A percentile compares a stretch with the other conserved stretches of the same genome.
Evolutionary conservation across 495 filamentous ascomycete species (phyloP).

Genomic region (Aspergillus affinis): DNA sequence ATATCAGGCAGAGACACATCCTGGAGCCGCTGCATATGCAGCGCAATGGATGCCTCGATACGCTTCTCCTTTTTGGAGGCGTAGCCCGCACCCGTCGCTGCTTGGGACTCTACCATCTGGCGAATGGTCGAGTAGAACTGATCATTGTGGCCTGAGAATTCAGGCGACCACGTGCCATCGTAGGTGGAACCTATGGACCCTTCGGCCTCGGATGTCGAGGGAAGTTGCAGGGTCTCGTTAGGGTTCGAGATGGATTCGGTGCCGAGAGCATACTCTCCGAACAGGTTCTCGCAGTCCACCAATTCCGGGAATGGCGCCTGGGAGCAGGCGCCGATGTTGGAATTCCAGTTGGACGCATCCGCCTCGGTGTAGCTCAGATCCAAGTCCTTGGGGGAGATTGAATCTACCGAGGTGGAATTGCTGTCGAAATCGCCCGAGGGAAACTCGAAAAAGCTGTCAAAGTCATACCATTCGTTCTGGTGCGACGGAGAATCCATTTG

Average conservation of each 20-base stretch:
- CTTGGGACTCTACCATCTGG: slow-evolving; percentile 43
- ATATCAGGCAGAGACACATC: slow-evolving; percentile 31
- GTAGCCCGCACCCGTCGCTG: slow-evolving; percentile 32
- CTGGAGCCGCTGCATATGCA: slow-evolving; percentile 42
- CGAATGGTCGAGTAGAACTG: slow-evolving; percentile 32
- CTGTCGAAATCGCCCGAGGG: slow-evolving; percentile 31
- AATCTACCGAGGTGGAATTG: slow-evolving; percentile 33
- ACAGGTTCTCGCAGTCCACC: slow-evolving; percentile 25
- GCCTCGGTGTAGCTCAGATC: slow-evolving; percentile 29
- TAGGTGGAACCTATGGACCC: slow-evolving; percentile 11
- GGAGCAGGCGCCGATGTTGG: slow-evolving; percentile 20
- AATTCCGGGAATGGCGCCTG: slow-evolving; percentile 32
- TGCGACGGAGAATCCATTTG: slow-evolving; percentile 24
- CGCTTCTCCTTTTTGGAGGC: slow-evolving; percentile 46
- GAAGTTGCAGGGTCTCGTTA: slow-evolving; percentile 21
- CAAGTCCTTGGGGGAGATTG: slow-evolving; percentile 36
- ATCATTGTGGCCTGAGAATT: slow-evolving; percentile 16
- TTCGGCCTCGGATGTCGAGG: slow-evolving; percentile 9
- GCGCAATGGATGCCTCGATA: slow-evolving; percentile 42
- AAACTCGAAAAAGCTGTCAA: slow-evolving; percentile 43
- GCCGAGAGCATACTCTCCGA: slow-evolving; percentile 24
- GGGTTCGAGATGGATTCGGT: slow-evolving; percentile 25
- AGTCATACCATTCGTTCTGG: slow-evolving; percentile 38
- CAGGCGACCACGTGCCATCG: slow-evolving; percentile 17
- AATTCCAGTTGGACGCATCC: slow-evolving; percentile 22